Evolutionary conservation across 2,329 filamentous ascomycete species (phyloP), one percentile per base, ranked within the genome.

Genomic region (Aspergillus jensenii): DNA sequence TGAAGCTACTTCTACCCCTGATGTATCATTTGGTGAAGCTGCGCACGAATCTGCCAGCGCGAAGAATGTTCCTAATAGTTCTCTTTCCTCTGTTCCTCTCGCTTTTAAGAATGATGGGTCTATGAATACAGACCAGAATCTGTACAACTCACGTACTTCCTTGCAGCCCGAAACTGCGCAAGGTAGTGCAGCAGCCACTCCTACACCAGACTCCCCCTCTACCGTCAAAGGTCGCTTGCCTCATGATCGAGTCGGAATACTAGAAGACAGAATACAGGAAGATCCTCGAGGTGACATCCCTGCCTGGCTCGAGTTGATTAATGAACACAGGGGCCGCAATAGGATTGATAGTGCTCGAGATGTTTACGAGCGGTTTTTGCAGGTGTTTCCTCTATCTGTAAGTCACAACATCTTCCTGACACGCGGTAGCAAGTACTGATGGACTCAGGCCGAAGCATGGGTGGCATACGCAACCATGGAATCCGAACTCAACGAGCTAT

Each of bases 241-340:
- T 56, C 84, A 88, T 76, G 90, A 96, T 76, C 85, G 84, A 63
- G 82, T 93, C 67, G 87, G 89, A 58, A 85, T 93, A 59, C 82
- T 98, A 69, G 93, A 99, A 79, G 90, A 95, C 73, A 88, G 93
- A 70, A 89, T 98, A 73, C 88, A 89, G 72, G 90, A 97, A 70
- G 95, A 99, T 71, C 90, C 93, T 15, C 90, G 91, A 68, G 95
- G 93, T 69, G 93, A 97, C 67, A 86, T 95, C 75, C 90, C 95
- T 72, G 91, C 93, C 33, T 99, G 95, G 95, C 79, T 96, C 68
- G 84, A 85, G 64, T 82, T 99, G 71, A 93, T 99, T 71, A 84
- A 85, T 65, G 91, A 97, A 72, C 86, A 96, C 74, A 89, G 89
- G 66, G 87, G 85, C 68, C 90, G 89, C 68, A 90, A 90, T 76